A percentile compares a stretch with the other conserved stretches of the same genome.
Evolutionary conservation across 169 alveolate species (phyloP).

Genomic region (Toxoplasma gondii): DNA sequence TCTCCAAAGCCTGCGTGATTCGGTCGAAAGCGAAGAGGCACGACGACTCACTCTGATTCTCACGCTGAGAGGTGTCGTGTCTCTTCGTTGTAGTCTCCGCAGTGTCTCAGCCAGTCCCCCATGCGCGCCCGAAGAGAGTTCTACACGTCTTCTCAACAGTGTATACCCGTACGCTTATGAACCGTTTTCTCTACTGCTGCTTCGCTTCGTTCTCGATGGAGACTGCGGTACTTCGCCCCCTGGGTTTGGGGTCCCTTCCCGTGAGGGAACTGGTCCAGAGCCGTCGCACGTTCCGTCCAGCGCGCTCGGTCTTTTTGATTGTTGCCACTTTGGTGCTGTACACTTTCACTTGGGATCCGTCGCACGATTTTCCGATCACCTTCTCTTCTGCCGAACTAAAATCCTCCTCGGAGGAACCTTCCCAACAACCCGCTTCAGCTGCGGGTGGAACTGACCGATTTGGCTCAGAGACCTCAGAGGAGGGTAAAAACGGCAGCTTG

Average conservation of each 20-base stretch:
- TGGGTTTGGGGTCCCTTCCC: neutral
- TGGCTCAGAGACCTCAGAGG: neutral
- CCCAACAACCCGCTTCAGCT: neutral
- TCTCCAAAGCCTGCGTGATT: too few species aligned
- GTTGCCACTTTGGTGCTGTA: neutral
- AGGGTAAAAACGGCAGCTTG: neutral
- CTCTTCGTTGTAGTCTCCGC: too few species aligned
- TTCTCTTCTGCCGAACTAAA: neutral
- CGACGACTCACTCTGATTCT: too few species aligned
- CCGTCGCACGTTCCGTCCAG: neutral
- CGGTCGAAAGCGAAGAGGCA: too few species aligned
- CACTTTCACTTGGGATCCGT: neutral
- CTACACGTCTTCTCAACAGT: too few species aligned
- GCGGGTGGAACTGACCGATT: neutral
- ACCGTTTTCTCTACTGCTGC: neutral
- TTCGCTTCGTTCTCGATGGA: neutral
- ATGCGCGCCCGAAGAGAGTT: too few species aligned
- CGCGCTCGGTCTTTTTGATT: neutral
- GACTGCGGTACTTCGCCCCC: neutral
- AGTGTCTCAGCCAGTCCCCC: too few species aligned
- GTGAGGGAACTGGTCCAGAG: neutral
- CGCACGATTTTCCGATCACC: neutral
- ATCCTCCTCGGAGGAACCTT: neutral
- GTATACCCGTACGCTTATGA: too few species aligned
- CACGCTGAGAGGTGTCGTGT: too few species aligned